These are phyloP conservation scores for Penicillium rolfsii DNA, from an alignment of 2,329 filamentous ascomycete genomes.

Conservation along the genomic window DNA sequence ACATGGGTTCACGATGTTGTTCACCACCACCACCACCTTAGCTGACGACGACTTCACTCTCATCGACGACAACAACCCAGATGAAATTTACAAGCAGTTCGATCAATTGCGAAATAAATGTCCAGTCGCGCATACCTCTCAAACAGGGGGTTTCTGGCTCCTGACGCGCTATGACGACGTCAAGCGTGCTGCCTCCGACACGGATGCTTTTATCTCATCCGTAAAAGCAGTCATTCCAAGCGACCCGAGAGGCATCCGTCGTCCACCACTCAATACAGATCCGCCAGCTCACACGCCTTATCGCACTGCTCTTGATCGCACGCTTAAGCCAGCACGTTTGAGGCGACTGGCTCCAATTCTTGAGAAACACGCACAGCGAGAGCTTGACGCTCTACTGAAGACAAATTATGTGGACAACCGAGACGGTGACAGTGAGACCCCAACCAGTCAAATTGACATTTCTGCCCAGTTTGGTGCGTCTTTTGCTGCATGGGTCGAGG, in stretches of 20 bases:
- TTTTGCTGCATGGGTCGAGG: constrained; percentile 19
- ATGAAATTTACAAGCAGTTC: constrained; percentile 16
- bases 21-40: background rate
- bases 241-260: constrained; percentile 17
- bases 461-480: constrained; percentile 16
- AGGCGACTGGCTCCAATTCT: constrained; percentile 10
- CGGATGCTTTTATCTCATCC: constrained; percentile 14
- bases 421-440: background rate
- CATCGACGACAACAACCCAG: constrained; percentile 2
- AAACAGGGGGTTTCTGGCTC: constrained; percentile 15
- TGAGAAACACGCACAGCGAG: constrained; percentile 10
- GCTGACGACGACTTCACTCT: background rate
- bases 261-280: constrained; percentile 17
- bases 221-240: constrained; percentile 19
- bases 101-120: constrained; percentile 8
- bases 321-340: constrained; percentile 11
- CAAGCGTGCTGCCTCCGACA: constrained; percentile 14
- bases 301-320: constrained; percentile 17
- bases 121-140: constrained; percentile 15
- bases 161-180: constrained; percentile 17
- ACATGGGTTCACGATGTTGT: background rate
- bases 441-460: background rate
- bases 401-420: background rate
- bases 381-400: constrained; percentile 6
- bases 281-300: constrained; percentile 19